Conservation (phyloP, 768 basidiomycete species). For the Leucosporidium yakuticum region DNA sequence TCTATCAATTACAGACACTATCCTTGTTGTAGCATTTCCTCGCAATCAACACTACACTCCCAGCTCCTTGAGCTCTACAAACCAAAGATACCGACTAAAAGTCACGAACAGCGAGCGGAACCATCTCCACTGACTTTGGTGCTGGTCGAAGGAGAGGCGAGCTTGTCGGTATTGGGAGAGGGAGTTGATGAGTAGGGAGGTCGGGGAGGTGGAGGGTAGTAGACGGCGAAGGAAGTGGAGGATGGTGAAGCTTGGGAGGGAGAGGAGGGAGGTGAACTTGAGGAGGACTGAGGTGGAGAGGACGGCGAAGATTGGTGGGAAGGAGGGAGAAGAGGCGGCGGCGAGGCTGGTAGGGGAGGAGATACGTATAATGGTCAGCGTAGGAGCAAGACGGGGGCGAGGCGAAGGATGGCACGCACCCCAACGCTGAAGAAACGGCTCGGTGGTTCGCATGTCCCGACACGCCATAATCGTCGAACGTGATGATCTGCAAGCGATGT, state of each 20-base stretch:
- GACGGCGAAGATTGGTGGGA: slow-evolving; percentile 22
- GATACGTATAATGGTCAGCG: not conserved
- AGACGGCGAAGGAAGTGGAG: not conserved
- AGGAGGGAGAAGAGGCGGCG: not conserved
- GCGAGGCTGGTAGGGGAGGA: not conserved
- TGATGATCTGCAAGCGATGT: slow-evolving; percentile 41
- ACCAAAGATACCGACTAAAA: slow-evolving; percentile 45
- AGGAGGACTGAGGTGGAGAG: slow-evolving; percentile 23
- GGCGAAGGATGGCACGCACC: not conserved
- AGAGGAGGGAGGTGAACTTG: slow-evolving; percentile 33
- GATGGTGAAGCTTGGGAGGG: slow-evolving; percentile 20
- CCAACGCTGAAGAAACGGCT: slow-evolving; percentile 34
- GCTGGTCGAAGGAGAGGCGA: slow-evolving; percentile 42
- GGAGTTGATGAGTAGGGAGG: slow-evolving; percentile 29
- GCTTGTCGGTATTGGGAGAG: slow-evolving; percentile 34
- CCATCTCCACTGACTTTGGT: slow-evolving; percentile 44
- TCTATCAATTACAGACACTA: not conserved
- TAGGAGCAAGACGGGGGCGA: not conserved
- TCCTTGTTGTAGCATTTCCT: not conserved
- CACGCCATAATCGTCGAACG: slow-evolving; percentile 45
- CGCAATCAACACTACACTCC: not conserved
- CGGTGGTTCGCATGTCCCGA: slow-evolving; percentile 46
- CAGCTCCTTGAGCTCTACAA: slow-evolving; percentile 37
- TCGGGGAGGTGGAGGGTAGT: not conserved
- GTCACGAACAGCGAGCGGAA: slow-evolving; percentile 44